These are phyloP conservation scores for Bacidia rubella DNA, from an alignment of 495 filamentous ascomycete genomes.

Conservation along the genomic window DNA sequence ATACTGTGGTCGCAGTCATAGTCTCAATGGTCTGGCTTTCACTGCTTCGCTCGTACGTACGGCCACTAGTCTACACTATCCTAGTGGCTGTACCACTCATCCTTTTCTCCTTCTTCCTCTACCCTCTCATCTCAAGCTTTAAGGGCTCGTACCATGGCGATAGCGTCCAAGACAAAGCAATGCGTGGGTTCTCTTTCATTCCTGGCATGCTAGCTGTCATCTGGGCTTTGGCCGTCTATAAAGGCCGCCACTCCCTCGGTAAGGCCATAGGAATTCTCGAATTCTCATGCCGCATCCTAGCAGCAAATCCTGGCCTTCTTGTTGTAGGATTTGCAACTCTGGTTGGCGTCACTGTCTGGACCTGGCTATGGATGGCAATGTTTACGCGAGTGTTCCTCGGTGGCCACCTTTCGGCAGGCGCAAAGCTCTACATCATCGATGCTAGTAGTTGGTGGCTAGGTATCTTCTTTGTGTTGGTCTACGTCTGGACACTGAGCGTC, in stretches of 20 bases:
- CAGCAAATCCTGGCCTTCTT: constrained; percentile 72
- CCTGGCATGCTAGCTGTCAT: constrained; percentile 58
- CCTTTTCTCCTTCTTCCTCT: constrained; percentile 74
- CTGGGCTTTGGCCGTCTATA: constrained; percentile 73
- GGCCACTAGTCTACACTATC: constrained; percentile 62
- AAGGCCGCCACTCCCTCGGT: constrained; percentile 61
- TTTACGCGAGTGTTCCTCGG: constrained; percentile 89
- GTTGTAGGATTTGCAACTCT: constrained; percentile 67
- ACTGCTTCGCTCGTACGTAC: constrained; percentile 70
- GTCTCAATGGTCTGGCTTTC: constrained; percentile 88
- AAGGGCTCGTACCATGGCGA: constrained; percentile 54
- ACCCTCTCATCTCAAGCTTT: constrained; percentile 83
- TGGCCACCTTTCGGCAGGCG: constrained; percentile 51
- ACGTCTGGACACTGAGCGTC: constrained; percentile 85
- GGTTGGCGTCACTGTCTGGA: constrained; percentile 67
- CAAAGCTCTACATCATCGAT: constrained; percentile 61
- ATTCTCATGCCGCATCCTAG: constrained; percentile 76
- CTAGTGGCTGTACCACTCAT: constrained; percentile 74
- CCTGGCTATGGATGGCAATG: constrained; percentile 93
- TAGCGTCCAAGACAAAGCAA: constrained; percentile 69
- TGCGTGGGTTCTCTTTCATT: constrained; percentile 74
- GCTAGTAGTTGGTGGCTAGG: constrained; percentile 84
- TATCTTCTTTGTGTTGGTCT: constrained; percentile 79
- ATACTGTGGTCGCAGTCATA: constrained; percentile 78
- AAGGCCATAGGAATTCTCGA: constrained; percentile 79